These are phyloP conservation scores for Diaporthe citrichinensis DNA, from an alignment of 2,329 filamentous ascomycete genomes.

Conservation along the genomic window DNA sequence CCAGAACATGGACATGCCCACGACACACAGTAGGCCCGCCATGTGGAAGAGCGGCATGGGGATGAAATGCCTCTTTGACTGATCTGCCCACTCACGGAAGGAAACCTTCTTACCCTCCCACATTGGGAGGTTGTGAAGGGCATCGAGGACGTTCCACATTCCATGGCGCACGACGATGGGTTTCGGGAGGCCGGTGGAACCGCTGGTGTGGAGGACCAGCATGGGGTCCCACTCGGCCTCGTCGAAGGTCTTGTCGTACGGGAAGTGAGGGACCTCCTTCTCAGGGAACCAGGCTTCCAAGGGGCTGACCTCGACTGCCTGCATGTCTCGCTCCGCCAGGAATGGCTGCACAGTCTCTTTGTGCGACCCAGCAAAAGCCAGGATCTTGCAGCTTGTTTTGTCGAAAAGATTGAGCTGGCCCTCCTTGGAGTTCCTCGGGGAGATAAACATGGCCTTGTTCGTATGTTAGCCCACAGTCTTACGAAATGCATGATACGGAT, in stretches of 20 bases:
- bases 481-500: too few species aligned
- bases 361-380: slow-evolving; percentile 53
- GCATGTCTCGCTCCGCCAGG: slow-evolving; percentile 56
- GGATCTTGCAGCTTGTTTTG: slow-evolving; percentile 56
- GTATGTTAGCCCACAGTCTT: background rate
- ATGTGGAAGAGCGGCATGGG: slow-evolving; percentile 58
- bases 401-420: slow-evolving; percentile 61
- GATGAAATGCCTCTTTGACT: slow-evolving; percentile 28
- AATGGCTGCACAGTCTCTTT: slow-evolving; percentile 53
- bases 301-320: slow-evolving; percentile 51
- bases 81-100: slow-evolving; percentile 14
- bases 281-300: slow-evolving; percentile 55
- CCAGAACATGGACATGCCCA: slow-evolving; percentile 51
- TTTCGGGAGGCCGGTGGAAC: slow-evolving; percentile 62
- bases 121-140: slow-evolving; percentile 45
- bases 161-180: slow-evolving; percentile 58
- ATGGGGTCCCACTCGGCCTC: slow-evolving; percentile 58
- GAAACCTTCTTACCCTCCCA: slow-evolving; percentile 40
- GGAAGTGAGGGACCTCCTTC: slow-evolving; percentile 51
- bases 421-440: slow-evolving; percentile 60
- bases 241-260: slow-evolving; percentile 58
- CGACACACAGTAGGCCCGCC: slow-evolving; percentile 49
- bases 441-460: slow-evolving; percentile 58
- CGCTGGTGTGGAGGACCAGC: slow-evolving; percentile 60
- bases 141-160: slow-evolving; percentile 54